Conservation (phyloP, 805 yeast genomes). For the Yamadazyma tumulicola region DNA sequence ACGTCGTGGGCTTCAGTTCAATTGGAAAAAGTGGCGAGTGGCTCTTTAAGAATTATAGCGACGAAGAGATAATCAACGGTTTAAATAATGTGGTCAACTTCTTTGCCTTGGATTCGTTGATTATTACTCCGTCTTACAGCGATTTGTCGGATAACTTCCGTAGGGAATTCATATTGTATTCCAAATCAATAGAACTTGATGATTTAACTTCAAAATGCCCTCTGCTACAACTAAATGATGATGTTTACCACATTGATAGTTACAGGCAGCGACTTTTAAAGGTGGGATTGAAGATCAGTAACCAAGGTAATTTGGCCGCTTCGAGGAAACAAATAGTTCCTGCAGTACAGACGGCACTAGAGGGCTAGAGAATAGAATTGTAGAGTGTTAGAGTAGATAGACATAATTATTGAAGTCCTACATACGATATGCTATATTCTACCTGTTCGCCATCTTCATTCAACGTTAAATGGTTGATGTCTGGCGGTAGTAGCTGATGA, state of each 20-base stretch:
- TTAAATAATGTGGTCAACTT: conserved; percentile 17
- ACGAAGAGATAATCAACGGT: conserved; percentile 21
- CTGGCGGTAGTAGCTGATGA: conserved; percentile 13
- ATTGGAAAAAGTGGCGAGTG: conserved; percentile 61
- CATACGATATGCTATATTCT: conserved; percentile 21
- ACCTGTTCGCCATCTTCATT: conserved; percentile 13
- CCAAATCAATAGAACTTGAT: neutral
- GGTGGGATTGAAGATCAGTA: conserved; percentile 28
- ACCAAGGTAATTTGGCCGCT: conserved; percentile 52
- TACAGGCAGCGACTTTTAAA: conserved; percentile 3
- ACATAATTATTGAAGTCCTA: conserved; percentile 10
- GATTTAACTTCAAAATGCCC: neutral
- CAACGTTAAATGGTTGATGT: conserved; percentile 7
- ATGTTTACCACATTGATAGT: conserved; percentile 18
- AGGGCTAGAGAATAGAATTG: conserved; percentile 9
- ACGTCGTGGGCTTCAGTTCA: conserved; percentile 71
- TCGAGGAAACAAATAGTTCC: conserved; percentile 91
- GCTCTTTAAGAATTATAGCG: conserved; percentile 32
- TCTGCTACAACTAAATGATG: conserved; percentile 22
- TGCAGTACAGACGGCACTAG: conserved; percentile 31
- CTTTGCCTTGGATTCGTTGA: conserved; percentile 25
- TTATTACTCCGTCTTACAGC: conserved; percentile 39
- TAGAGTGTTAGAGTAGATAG: neutral
- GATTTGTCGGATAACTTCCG: conserved; percentile 25
- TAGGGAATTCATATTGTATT: conserved; percentile 9